Evolutionary conservation across 768 basidiomycete species (phyloP), one percentile per base, ranked within the genome.

Genomic region (Leucocoprinus sp.): DNA sequence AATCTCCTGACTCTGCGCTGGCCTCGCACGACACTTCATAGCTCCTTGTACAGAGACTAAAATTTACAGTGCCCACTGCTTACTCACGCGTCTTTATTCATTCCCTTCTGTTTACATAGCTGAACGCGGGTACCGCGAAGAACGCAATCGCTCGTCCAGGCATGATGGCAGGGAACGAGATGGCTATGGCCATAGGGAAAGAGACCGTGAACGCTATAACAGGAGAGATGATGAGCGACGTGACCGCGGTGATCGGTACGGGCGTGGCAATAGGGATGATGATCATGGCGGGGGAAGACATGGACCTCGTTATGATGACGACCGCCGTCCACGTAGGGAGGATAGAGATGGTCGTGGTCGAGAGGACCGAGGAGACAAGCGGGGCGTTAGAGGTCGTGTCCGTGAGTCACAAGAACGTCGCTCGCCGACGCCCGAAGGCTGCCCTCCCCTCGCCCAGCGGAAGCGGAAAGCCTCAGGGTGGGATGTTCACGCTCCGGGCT

Each of bases 401-500:
- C 69, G 74, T 47, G 84, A 80, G 17, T 82, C 85, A 11, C 85
- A 82, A 1, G 88, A 89, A 51, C 70, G 86, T 54, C 68, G 93
- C 54, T 89, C 85, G 0, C 93, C 95, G 8, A 98, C 95, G 8
- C 96, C 96, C 0, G 82, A 89, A 57, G 87, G 84, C 38, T 76
- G 80, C 11, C 67, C 80, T 33, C 82, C 89, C 0, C 65, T 99
- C 51, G 84, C 85, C 6, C 90, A 97, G 59, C 72, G 93, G 51
- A 85, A 84, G 60, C 71, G 93, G 22, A 89, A 88, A 55, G 86
- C 90, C 4, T 92, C 90, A 36, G 88, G 89, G 0, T 99, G 96
- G 96, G 92, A 99, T 63, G 84, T 96, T 17, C 86, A 92, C 63
- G 90, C 93, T 14, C 86, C 89, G 2, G 93, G 93, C 3, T 98